Percentiles rank a stretch among this genome's conserved stretches.
Conservation (phyloP, 768 basidiomycete genomes). For the Mycena epipterygia region DNA sequence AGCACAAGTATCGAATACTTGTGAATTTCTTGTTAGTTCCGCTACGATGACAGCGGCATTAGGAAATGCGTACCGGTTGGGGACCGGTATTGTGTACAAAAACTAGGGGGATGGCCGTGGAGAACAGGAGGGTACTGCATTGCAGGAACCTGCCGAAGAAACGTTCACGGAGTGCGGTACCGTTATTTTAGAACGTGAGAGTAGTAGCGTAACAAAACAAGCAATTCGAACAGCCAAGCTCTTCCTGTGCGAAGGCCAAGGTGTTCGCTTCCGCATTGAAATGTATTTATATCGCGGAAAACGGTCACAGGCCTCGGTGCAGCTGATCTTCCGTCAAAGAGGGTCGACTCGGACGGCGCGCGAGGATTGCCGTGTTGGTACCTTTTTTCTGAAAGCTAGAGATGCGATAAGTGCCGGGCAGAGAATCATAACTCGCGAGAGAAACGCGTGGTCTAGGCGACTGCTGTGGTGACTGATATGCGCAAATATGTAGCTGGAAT, state of each 20-base stretch:
- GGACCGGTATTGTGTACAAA: neutral
- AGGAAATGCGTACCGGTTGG: neutral
- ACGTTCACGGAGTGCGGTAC: neutral
- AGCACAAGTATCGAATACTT: too few relatives aligned
- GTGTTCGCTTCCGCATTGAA: neutral
- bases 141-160: neutral
- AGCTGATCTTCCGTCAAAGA: neutral
- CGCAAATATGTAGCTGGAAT: too few relatives aligned
- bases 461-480: too few relatives aligned
- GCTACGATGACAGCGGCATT: neutral
- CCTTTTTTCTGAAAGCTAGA: neutral
- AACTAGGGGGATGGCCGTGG: neutral
- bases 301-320: neutral
- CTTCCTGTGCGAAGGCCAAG: constrained; percentile 6
- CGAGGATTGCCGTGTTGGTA: neutral
- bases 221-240: neutral
- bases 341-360: neutral
- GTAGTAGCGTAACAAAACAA: neutral
- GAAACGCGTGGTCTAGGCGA: too few relatives aligned
- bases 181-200: neutral
- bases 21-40: neutral
- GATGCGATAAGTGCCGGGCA: neutral
- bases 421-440: too few relatives aligned
- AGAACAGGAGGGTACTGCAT: neutral
- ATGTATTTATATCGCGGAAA: neutral